Evolutionary conservation across 2,329 filamentous ascomycete species (phyloP), one percentile per base, ranked within the genome.

Genomic region (Xylaria multiplex): DNA sequence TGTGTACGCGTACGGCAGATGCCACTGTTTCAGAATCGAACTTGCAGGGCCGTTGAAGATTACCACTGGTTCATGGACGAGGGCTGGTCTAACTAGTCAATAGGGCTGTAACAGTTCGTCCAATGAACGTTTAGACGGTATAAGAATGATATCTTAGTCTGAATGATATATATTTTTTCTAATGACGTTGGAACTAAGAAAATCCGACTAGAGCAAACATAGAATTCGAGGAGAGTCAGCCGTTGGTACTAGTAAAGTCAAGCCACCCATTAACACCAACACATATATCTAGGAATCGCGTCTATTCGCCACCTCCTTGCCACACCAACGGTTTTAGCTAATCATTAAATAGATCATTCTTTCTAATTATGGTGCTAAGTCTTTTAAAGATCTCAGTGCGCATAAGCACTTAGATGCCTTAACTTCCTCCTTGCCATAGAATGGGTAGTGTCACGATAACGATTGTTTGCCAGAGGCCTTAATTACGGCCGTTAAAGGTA

Each of bases 21-120:
- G 67, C 58, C 64, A 68, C 54, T 69, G 69, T 73, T 69, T 72
- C 70, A 73, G 53, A 57, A 13, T 54, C 52, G 43, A 55, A 58
- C 50, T 43, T 68, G 58, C 64, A 67, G 54, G 42, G 52, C 52
- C 62, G 30, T 66, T 64, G 52, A 43, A 63, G 5, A 54, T 49
- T 65, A 48, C 59, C 57, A 68, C 66, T 65, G 59, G 64, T 54
- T 58, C 35, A 57, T 48, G 32, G 56, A 40, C 46, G 49, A 54
- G 56, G 65, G 54, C 24, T 35, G 35, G 46, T 40, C 32, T 14
- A 8, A 13, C 42, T 67, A 62, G 27, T 50, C 40, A 52, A 48
- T 16, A 37, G 59, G 55, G n/a, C 49, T 35, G 49, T 24, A 19
- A 46, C 24, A 1, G 45, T n/a, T 32, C n/a, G 32, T 19, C 56